A percentile compares a stretch with the other conserved stretches of the same genome.
These are phyloP conservation scores for Colletotrichum neosansevieriae DNA, from an alignment of 2,329 filamentous ascomycete species.

Conservation along the genomic window DNA sequence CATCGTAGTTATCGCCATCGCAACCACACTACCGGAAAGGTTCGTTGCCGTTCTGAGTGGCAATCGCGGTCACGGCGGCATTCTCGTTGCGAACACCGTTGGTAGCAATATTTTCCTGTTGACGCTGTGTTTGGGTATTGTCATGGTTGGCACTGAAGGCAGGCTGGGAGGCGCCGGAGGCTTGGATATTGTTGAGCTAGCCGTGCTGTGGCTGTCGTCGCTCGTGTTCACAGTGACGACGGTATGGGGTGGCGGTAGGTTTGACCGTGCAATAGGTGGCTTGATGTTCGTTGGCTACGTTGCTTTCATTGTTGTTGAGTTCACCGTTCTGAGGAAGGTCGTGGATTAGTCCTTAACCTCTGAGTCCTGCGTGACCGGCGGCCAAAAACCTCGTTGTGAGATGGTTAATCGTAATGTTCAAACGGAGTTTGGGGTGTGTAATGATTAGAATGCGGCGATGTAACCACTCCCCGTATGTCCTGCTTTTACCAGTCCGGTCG, in stretches of 20 bases:
- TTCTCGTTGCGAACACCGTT: conserved; percentile 64
- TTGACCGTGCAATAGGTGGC: conserved; percentile 32
- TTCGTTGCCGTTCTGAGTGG: conserved; percentile 63
- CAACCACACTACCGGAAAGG: conserved; percentile 67
- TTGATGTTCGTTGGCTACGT: conserved; percentile 40
- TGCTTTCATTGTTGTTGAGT: conserved; percentile 41
- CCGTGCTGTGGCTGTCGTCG: conserved; percentile 41
- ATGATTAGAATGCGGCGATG: too few species aligned
- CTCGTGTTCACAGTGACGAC: conserved; percentile 36
- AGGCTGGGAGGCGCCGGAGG: conserved; percentile 30
- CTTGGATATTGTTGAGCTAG: conserved; percentile 37
- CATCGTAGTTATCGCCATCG: conserved; percentile 61
- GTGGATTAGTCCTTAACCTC: too few species aligned
- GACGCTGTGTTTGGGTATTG: conserved; percentile 60
- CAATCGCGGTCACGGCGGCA: conserved; percentile 58
- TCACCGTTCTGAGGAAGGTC: conserved; percentile 30
- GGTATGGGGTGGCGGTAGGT: conserved; percentile 41
- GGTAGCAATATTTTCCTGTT: conserved; percentile 68
- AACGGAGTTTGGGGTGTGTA: too few species aligned
- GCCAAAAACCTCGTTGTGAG: too few species aligned
- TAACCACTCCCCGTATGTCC: too few species aligned
- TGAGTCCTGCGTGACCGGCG: too few species aligned
- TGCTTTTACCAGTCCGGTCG: too few species aligned
- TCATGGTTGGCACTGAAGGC: conserved; percentile 42
- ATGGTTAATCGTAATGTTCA: too few species aligned